phyloP scores from a whole-genome alignment of 371 early-diverging fungal genomes.

The Mortierella sp. region DNA sequence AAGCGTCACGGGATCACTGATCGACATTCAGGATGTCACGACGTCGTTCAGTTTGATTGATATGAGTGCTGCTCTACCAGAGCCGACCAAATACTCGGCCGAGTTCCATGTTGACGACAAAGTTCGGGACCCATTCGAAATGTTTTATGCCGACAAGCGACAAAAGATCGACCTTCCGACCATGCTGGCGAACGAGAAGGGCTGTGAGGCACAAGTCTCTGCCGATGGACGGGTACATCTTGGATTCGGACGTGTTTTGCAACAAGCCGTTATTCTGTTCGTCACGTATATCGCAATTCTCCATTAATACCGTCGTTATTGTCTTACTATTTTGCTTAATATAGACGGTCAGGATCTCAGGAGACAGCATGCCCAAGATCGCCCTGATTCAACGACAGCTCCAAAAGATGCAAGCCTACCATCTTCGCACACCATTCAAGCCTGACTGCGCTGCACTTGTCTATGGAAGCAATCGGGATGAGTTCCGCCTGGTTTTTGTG shows the following conservation, averaged over 20 bases:
- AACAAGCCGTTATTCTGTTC: background rate
- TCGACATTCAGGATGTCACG: background rate
- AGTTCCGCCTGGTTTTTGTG: constrained; percentile 32
- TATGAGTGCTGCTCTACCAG: background rate
- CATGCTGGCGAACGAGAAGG: constrained; percentile 22
- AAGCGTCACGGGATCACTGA: constrained; percentile 2
- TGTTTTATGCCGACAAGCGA: constrained; percentile 34
- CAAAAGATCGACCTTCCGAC: constrained; percentile 36
- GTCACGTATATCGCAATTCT: background rate
- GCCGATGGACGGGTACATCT: constrained; percentile 26
- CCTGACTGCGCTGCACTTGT: constrained; percentile 26
- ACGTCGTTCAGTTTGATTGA: background rate
- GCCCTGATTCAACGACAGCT: constrained; percentile 9
- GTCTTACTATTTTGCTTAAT: no score
- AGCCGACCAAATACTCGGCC: background rate
- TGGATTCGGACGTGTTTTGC: background rate
- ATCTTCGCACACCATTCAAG: constrained; percentile 24
- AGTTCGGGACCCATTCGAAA: constrained; percentile 23
- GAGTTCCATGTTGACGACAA: constrained; percentile 21
- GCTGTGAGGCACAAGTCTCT: constrained; percentile 22
- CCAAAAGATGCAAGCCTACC: constrained; percentile 33
- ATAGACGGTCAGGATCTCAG: constrained; percentile 26
- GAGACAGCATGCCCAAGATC: constrained; percentile 19
- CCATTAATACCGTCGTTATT: background rate
- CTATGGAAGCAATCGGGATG: constrained; percentile 34